phyloP scores from a whole-genome alignment of 1,284 basidiomycete species.

The Tylopilus sp. region DNA sequence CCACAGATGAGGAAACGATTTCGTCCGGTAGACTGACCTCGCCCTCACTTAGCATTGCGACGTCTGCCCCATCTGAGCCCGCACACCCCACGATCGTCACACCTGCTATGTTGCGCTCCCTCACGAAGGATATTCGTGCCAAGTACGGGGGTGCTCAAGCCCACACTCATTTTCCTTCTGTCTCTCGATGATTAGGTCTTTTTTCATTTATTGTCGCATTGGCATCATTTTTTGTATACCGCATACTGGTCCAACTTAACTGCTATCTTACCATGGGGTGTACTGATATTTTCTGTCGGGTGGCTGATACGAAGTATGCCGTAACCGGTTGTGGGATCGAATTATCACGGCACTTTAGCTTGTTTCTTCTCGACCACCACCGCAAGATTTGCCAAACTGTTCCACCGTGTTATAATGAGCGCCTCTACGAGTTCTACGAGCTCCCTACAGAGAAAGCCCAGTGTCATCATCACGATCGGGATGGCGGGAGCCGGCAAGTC shows the following conservation, averaged over 20 bases:
- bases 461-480: constrained; percentile 85
- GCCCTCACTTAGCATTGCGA: constrained; percentile 37
- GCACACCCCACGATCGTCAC: constrained; percentile 44
- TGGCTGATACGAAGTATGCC: too few species aligned
- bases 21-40: constrained; percentile 30
- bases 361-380: constrained; percentile 8
- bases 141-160: constrained; percentile 38
- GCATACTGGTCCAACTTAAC: constrained; percentile 4
- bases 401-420: constrained; percentile 3
- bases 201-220: constrained; percentile 4
- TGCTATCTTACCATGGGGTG: background rate
- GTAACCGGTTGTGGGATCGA: constrained; percentile 21
- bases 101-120: constrained; percentile 63
- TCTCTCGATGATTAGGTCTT: constrained; percentile 7
- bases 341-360: background rate
- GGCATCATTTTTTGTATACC: background rate
- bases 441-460: constrained; percentile 52
- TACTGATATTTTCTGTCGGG: background rate
- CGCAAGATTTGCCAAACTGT: background rate
- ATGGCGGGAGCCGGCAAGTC: constrained; percentile 97
- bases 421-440: constrained; percentile 13
- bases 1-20: constrained; percentile 28
- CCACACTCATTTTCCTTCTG: constrained; percentile 5
- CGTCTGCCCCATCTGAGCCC: constrained; percentile 34
- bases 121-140: constrained; percentile 58